Evolutionary conservation across 2,329 filamentous ascomycete genomes (phyloP).

Genomic region (Beauveria sp.): DNA sequence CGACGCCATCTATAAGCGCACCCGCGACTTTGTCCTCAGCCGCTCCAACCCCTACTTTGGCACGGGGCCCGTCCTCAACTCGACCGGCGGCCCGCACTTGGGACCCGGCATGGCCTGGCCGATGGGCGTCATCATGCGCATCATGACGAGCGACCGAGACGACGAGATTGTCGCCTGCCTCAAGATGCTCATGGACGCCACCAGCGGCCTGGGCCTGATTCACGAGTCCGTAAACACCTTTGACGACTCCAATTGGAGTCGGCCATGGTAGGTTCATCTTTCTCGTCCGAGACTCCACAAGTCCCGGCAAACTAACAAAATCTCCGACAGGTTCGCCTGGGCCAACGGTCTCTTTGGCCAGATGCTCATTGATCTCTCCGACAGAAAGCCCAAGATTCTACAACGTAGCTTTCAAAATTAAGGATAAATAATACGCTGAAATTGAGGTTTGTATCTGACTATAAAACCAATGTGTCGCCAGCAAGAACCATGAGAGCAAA

Average conservation of each 20-base stretch:
- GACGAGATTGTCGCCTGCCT: constrained; percentile 65
- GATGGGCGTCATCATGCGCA: constrained; percentile 74
- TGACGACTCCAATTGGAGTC: constrained; percentile 25
- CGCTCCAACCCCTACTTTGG: constrained; percentile 67
- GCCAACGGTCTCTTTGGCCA: constrained; percentile 84
- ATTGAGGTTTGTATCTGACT: not conserved
- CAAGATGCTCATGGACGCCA: constrained; percentile 56
- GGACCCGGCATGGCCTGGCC: constrained; percentile 73
- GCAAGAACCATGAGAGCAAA: not conserved
- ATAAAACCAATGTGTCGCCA: not conserved
- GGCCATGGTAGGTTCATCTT: constrained; percentile 25
- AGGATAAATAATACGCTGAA: not conserved
- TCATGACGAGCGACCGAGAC: constrained; percentile 70
- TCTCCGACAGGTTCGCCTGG: constrained; percentile 66
- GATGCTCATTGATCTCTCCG: constrained; percentile 67
- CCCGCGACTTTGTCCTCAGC: constrained; percentile 65
- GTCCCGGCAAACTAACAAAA: constrained; percentile 18
- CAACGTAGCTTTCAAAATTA: constrained; percentile 38
- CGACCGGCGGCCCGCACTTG: constrained; percentile 44
- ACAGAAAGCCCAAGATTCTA: constrained; percentile 62
- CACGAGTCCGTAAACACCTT: constrained; percentile 53
- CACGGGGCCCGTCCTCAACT: constrained; percentile 43
- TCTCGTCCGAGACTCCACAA: constrained; percentile 15
- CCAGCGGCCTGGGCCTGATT: constrained; percentile 65
- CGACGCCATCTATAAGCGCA: constrained; percentile 61